A percentile compares a stretch with the other conserved stretches of the same genome.
Conservation (phyloP, 2,329 filamentous ascomycete genomes). For the Microdochium bolleyi region DNA sequence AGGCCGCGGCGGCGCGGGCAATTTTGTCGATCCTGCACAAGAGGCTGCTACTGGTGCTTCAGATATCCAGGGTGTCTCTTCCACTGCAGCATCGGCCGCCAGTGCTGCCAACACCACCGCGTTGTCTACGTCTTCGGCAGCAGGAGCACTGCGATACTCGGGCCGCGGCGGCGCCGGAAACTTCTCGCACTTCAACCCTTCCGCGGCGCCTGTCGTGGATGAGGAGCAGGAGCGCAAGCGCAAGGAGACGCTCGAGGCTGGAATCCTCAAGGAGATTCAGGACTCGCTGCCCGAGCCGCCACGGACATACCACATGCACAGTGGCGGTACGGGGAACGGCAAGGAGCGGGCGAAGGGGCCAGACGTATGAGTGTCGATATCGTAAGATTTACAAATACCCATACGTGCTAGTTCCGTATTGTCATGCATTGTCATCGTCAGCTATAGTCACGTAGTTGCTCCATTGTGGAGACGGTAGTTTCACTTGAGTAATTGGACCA, state of each 20-base stretch:
- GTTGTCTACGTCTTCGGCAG: not conserved
- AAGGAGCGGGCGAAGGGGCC: not conserved
- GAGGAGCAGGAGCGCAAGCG: slow-evolving; percentile 15
- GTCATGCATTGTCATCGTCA: no score
- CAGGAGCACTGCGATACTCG: slow-evolving; percentile 11
- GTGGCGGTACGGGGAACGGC: not conserved
- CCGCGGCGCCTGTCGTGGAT: slow-evolving; percentile 12
- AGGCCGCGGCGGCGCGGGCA: slow-evolving; percentile 56
- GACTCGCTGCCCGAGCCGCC: slow-evolving; percentile 16
- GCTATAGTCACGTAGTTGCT: no score
- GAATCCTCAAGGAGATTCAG: slow-evolving; percentile 15
- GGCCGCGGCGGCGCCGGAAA: slow-evolving; percentile 54
- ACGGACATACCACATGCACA: slow-evolving; percentile 13
- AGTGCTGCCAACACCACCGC: slow-evolving; percentile 9
- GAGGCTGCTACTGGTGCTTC: slow-evolving; percentile 24
- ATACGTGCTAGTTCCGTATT: no score
- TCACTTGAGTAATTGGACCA: no score
- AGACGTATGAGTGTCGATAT: not conserved
- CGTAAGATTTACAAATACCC: not conserved
- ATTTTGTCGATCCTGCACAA: slow-evolving; percentile 37
- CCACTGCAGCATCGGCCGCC: no score
- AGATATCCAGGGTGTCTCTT: no score
- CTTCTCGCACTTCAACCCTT: slow-evolving; percentile 24
- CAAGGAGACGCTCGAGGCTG: slow-evolving; percentile 17
- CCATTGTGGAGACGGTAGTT: no score